Base-by-base conservation (phyloP, 129 eudicot species). In the Flaveria linearis region DNA sequence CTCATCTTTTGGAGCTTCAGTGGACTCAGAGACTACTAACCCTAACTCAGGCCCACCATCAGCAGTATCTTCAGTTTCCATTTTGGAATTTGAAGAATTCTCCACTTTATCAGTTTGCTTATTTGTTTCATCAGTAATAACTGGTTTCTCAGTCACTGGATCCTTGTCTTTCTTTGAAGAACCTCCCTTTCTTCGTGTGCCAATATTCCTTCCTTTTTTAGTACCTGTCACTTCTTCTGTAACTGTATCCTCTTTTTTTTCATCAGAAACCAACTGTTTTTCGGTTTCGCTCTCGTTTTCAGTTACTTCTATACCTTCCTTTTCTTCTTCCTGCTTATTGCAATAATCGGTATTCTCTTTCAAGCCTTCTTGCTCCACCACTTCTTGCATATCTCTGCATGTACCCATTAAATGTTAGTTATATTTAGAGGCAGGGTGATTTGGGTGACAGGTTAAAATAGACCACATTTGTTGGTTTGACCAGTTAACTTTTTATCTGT, bases 311-410 rank as follows among this genome's bases (percentile, higher is more conserved):
- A 74, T 77, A 61, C 41, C 74, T 43, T 73, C 86, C 11, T 79
- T 84, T 1, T 80, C 87, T 26, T 82, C 87, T 26, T 69, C 75
- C 33, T 39, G 71, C 41, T 73, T 80, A 69, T 60, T 82, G 56
- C 65, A 77, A 72, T 71, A 79, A 33, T 53, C 74, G 2, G 71
- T 79, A 64, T 70, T 76, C 13, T 84, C 83, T 63, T 86, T 84
- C 69, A 46, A 62, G 74, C 61, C 80, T 58, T 86, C 87, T 47
- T 68, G 82, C 33, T 70, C 96, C 83, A 79, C 75, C 18, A 65
- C 68, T 61, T 79, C 85, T 68, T 76, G 47, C 8, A 71, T 76
- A 58, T 53, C 61, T 73, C 99, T 95, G 94, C 86, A 84, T 67
- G 71, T 61, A 70, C 73, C 45, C 50, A 49, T 52, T 68, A 14